These are phyloP conservation scores for Aureobasidium namibiae DNA, from an alignment of 2,329 filamentous ascomycete species.

Conservation along the genomic window DNA sequence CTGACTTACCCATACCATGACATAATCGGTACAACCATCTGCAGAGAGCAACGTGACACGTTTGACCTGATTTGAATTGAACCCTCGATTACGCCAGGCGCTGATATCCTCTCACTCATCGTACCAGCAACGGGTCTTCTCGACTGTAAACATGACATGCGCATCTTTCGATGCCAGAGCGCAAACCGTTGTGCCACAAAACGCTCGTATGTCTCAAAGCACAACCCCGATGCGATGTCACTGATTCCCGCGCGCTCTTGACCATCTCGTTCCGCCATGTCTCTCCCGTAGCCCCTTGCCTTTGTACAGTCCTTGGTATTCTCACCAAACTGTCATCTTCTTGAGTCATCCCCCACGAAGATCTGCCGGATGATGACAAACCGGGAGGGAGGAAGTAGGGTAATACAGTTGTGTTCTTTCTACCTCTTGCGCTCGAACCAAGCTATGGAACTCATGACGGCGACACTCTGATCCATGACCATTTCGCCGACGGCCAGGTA, in stretches of 20 bases:
- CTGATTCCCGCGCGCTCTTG: no score
- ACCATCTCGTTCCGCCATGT: no score
- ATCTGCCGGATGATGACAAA: neutral
- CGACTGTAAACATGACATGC: neutral
- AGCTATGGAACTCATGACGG: constrained; percentile 75
- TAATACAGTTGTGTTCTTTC: neutral
- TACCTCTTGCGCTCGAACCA: constrained; percentile 87
- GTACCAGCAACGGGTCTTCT: neutral
- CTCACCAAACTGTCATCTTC: no score
- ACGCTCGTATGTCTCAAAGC: neutral
- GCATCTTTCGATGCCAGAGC: neutral
- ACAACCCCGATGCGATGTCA: neutral
- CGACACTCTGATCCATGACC: constrained; percentile 96
- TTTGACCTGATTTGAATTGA: neutral
- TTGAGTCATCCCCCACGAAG: neutral
- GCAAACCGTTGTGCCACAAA: neutral
- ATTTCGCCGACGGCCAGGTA: constrained; percentile 94
- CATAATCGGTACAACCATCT: neutral
- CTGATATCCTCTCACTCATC: neutral
- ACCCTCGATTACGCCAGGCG: neutral
- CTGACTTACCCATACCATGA: neutral
- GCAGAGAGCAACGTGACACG: neutral
- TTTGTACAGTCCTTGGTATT: no score
- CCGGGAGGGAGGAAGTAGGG: neutral
- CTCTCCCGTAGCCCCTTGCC: no score